phyloP scores from a whole-genome alignment of 2,329 filamentous ascomycete species.

The Aspergillus fischeri region DNA sequence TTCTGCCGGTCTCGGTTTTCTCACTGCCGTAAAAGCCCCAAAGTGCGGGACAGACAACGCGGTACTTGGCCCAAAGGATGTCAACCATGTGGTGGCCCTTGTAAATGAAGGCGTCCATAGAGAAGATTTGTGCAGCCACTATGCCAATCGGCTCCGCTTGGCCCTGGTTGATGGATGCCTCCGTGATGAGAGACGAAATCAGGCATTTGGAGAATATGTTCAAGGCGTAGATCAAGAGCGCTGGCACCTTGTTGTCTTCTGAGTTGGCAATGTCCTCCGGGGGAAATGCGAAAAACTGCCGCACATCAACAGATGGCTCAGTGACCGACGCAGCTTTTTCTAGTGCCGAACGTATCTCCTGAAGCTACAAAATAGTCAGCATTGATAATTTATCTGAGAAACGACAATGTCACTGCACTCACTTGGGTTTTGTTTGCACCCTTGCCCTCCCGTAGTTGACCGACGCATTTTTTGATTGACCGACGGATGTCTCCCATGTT shows the following conservation, averaged over 20 bases:
- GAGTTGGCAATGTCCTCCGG: slow-evolving; percentile 33
- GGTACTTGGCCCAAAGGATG: slow-evolving; percentile 82
- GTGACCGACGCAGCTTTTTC: slow-evolving; percentile 51
- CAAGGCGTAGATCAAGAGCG: slow-evolving; percentile 68
- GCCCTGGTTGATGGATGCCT: slow-evolving; percentile 60
- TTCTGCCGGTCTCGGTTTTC: slow-evolving; percentile 63
- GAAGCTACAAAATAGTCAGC: slow-evolving; percentile 20
- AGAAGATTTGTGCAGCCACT: slow-evolving; percentile 70
- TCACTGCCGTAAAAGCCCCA: slow-evolving; percentile 79
- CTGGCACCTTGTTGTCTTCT: slow-evolving; percentile 54
- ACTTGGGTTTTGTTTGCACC: slow-evolving; percentile 59
- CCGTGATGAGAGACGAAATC: slow-evolving; percentile 65
- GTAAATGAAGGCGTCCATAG: slow-evolving; percentile 62
- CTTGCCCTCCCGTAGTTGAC: slow-evolving; percentile 63
- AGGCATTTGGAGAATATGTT: slow-evolving; percentile 72
- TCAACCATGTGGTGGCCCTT: slow-evolving; percentile 68
- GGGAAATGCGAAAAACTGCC: slow-evolving; percentile 49
- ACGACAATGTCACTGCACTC: slow-evolving; percentile 22
- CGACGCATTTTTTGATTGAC: slow-evolving; percentile 66
- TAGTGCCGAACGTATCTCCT: slow-evolving; percentile 51
- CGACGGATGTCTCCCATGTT: slow-evolving; percentile 68
- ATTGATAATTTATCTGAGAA: background rate
- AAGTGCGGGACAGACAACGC: slow-evolving; percentile 73
- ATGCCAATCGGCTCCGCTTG: slow-evolving; percentile 77
- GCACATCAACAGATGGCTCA: slow-evolving; percentile 55